Conservation (phyloP, 176 grass and related monocot genomes). For the Cenchrus americanus region DNA sequence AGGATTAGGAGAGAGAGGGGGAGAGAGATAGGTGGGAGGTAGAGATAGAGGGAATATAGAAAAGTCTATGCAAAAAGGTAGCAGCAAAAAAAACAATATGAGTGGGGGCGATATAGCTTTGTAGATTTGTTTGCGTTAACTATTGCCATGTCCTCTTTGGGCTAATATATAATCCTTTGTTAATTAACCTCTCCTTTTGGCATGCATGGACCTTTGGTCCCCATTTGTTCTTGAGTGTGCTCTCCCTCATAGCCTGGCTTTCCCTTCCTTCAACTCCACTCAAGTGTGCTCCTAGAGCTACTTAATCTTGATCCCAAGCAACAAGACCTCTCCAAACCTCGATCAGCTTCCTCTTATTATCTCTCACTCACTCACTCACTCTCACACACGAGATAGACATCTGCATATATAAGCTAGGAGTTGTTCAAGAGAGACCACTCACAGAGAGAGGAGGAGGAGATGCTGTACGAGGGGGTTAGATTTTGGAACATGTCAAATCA, state of each 20-base stretch:
- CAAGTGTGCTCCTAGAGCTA: constrained; percentile 41
- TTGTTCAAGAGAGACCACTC: constrained; percentile 34
- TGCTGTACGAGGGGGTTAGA: constrained; percentile 40
- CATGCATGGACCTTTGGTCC: constrained; percentile 64
- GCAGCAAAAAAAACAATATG: constrained; percentile 44
- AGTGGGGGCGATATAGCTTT: constrained; percentile 53
- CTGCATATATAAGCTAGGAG: constrained; percentile 6
- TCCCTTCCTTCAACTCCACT: constrained; percentile 93
- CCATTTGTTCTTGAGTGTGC: constrained; percentile 63
- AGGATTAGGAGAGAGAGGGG: constrained; percentile 27
- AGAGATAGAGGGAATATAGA: constrained; percentile 35
- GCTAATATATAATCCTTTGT: constrained; percentile 61
- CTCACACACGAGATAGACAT: background rate
- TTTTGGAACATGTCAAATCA: constrained; percentile 82
- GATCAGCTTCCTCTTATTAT: constrained; percentile 21
- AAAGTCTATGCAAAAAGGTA: constrained; percentile 54
- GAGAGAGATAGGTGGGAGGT: constrained; percentile 2
- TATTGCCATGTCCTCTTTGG: constrained; percentile 39
- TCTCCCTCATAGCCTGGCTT: constrained; percentile 51
- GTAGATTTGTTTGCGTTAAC: constrained; percentile 50
- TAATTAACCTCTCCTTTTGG: constrained; percentile 37
- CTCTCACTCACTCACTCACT: background rate
- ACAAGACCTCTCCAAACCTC: constrained; percentile 1
- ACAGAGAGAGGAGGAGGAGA: background rate
- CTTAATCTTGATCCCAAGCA: constrained; percentile 44